Percentiles rank a stretch among this genome's conserved stretches.
phyloP scores from a whole-genome alignment of 257 asterid genomes.

The Solanum virginianum region DNA sequence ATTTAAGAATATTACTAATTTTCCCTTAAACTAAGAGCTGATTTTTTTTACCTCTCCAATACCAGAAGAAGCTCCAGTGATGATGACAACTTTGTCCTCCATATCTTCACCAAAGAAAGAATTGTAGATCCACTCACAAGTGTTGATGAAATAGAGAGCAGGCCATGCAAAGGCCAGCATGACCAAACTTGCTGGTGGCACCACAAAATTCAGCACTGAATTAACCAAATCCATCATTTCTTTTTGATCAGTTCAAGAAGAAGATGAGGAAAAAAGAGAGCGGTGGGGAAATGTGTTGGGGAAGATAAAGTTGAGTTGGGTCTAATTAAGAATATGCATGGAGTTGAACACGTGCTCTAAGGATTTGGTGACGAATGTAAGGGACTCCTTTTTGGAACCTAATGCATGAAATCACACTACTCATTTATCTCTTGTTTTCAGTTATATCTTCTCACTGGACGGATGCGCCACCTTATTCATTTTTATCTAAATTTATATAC shows the following conservation, averaged over 20 bases:
- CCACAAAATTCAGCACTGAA: slow-evolving; percentile 41
- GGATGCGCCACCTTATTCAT: too few species aligned
- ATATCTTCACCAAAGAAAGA: slow-evolving; percentile 31
- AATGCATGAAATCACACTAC: background rate
- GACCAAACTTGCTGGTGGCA: slow-evolving; percentile 79
- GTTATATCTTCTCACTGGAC: background rate
- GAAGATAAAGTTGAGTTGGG: background rate
- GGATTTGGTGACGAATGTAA: background rate
- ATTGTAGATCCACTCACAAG: slow-evolving; percentile 58
- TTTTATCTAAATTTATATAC: too few species aligned
- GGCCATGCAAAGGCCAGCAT: slow-evolving; percentile 94
- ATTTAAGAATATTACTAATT: too few species aligned
- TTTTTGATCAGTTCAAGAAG: background rate
- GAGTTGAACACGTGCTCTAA: background rate
- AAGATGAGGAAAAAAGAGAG: background rate
- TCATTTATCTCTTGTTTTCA: background rate
- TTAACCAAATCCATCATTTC: slow-evolving; percentile 36
- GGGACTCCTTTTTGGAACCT: background rate
- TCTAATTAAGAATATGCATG: background rate
- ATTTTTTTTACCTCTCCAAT: slow-evolving; percentile 68
- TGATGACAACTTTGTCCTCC: slow-evolving; percentile 61
- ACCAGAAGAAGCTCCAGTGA: slow-evolving; percentile 96
- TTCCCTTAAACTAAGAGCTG: too few species aligned
- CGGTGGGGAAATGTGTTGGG: too few species aligned
- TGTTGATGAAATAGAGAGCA: slow-evolving; percentile 52